A percentile compares a stretch with the other conserved stretches of the same genome.
Conservation (phyloP, 2,329 filamentous ascomycete species). For the Colletotrichum godetiae region DNA sequence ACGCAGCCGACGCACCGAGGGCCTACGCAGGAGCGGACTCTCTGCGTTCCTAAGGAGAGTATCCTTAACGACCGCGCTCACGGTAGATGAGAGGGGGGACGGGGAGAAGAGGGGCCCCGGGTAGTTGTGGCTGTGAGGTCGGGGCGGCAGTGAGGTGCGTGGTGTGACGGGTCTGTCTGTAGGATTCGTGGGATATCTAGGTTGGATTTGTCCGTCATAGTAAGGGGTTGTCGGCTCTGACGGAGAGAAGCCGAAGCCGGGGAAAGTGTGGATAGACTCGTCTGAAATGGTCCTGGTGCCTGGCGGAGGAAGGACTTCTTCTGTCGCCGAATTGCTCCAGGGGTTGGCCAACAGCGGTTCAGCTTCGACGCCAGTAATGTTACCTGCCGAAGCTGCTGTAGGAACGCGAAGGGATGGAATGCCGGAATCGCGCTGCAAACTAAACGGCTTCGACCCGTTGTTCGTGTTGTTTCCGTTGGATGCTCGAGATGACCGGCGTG, state of each 20-base stretch:
- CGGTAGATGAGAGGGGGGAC: conserved; percentile 69
- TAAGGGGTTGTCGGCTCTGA: conserved; percentile 47
- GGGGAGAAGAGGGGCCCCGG: conserved; percentile 67
- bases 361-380: conserved; percentile 47
- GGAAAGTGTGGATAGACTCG: conserved; percentile 46
- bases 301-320: conserved; percentile 45
- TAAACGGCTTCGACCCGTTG: conserved; percentile 48
- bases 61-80: conserved; percentile 68
- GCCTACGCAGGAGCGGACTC: conserved; percentile 50
- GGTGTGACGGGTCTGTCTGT: conserved; percentile 36
- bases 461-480: conserved; percentile 57
- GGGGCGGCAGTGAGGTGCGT: conserved; percentile 30
- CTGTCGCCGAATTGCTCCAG: conserved; percentile 52
- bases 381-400: conserved; percentile 44
- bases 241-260: conserved; percentile 39
- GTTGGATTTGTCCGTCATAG: conserved; percentile 42
- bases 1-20: conserved; percentile 59
- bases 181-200: conserved; percentile 34
- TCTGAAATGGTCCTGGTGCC: conserved; percentile 51
- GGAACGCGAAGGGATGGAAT: conserved; percentile 49
- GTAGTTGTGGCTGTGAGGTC: conserved; percentile 51
- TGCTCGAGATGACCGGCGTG: conserved; percentile 60
- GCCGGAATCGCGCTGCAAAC: conserved; percentile 49
- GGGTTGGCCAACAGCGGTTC: conserved; percentile 56
- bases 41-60: conserved; percentile 61